Percentiles rank a stretch among this genome's conserved stretches.
Conservation (phyloP, 352 stramenopile species). For the Thraustochytrium striatum region DNA sequence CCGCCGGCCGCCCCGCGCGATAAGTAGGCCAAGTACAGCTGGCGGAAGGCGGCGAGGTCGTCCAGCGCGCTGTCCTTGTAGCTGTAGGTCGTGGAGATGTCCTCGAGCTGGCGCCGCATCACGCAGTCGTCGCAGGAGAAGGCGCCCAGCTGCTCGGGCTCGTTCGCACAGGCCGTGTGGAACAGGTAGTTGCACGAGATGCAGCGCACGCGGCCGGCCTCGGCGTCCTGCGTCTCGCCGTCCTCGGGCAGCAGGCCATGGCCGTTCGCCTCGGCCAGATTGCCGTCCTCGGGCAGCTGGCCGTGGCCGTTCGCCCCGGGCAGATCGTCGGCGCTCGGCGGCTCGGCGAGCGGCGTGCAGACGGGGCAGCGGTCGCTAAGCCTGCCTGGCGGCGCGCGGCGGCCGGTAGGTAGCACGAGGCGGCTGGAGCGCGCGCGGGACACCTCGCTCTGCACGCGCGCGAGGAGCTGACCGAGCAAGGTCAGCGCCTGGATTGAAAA, state of each 20-base stretch:
- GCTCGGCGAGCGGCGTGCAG: neutral
- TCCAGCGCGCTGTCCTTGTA: neutral
- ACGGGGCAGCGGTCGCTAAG: conserved; percentile 36
- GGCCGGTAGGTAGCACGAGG: neutral
- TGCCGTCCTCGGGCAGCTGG: neutral
- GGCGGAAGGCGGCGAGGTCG: conserved; percentile 22
- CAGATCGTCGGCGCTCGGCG: neutral
- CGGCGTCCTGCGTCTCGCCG: neutral
- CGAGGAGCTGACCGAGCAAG: conserved; percentile 19
- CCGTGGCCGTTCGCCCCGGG: neutral
- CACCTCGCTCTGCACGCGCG: neutral
- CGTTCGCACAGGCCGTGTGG: conserved; percentile 6
- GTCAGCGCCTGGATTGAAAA: neutral
- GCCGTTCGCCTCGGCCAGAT: neutral
- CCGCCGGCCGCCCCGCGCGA: neutral
- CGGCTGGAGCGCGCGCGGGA: neutral
- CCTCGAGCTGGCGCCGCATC: conserved; percentile 29
- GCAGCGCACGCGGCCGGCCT: neutral
- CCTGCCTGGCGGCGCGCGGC: too few species aligned
- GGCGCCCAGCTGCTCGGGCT: neutral
- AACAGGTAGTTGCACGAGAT: neutral
- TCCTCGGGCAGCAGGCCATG: neutral
- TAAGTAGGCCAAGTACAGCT: conserved; percentile 34
- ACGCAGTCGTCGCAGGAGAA: conserved; percentile 38
- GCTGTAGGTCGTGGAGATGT: neutral